A percentile compares a stretch with the other conserved stretches of the same genome.
phyloP scores from a whole-genome alignment of 345 rosid genomes.

The Gossypium australe region DNA sequence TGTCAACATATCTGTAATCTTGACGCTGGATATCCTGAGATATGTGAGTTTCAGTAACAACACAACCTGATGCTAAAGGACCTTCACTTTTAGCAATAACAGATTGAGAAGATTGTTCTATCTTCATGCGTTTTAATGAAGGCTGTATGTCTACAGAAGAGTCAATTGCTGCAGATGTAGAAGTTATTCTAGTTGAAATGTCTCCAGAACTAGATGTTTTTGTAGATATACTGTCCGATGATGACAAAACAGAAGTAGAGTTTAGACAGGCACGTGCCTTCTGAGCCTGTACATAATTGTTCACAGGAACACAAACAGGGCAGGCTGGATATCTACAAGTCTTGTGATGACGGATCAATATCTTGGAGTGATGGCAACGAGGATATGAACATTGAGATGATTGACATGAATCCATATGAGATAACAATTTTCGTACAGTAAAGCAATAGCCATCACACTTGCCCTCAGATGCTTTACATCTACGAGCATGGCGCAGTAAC shows the following conservation, averaged over 20 bases:
- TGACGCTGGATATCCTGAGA: constrained; percentile 43
- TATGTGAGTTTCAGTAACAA: constrained; percentile 28
- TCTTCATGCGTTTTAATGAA: constrained; percentile 73
- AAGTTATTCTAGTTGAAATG: constrained; percentile 32
- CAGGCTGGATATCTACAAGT: constrained; percentile 59
- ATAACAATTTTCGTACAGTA: constrained; percentile 55
- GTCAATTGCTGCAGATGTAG: constrained; percentile 43
- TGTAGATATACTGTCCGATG: constrained; percentile 30
- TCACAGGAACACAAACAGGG: constrained; percentile 90
- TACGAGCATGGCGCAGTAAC: constrained; percentile 79
- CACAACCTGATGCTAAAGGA: constrained; percentile 35
- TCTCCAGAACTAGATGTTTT: constrained; percentile 43
- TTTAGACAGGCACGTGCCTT: constrained; percentile 44
- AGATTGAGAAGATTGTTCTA: constrained; percentile 56
- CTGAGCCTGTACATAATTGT: constrained; percentile 41
- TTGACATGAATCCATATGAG: constrained; percentile 72
- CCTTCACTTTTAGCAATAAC: constrained; percentile 40
- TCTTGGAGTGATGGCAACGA: constrained; percentile 70
- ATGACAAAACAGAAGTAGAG: constrained; percentile 32
- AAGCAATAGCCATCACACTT: constrained; percentile 68
- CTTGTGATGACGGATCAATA: constrained; percentile 57
- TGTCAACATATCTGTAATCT: constrained; percentile 41
- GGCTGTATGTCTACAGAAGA: constrained; percentile 56
- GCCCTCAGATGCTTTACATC: constrained; percentile 77
- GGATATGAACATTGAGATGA: constrained; percentile 55